Evolutionary conservation across 164 flowering plant genomes (phyloP).

Genomic region (Vitis riparia): DNA sequence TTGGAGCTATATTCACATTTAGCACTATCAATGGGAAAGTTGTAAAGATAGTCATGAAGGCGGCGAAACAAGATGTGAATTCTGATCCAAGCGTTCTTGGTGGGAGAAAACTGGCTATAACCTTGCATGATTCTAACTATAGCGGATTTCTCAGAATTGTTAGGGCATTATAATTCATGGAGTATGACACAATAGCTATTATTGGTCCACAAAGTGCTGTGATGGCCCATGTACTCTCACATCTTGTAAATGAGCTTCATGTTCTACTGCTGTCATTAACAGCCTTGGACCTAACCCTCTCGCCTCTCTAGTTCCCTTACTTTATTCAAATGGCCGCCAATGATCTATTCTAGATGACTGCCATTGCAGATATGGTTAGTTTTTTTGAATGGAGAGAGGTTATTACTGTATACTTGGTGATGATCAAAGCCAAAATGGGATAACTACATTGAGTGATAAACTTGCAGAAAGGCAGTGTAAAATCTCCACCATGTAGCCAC

Average conservation of each 20-base stretch:
- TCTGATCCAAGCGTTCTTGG: slow-evolving; percentile 54
- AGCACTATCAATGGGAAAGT: slow-evolving; percentile 52
- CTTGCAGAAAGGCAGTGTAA: slow-evolving; percentile 45
- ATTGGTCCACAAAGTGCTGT: slow-evolving; percentile 60
- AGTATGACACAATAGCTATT: slow-evolving; percentile 51
- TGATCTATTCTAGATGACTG: slow-evolving; percentile 60
- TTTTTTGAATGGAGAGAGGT: slow-evolving; percentile 55
- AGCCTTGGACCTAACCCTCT: slow-evolving; percentile 58
- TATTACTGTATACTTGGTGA: slow-evolving; percentile 49
- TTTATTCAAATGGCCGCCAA: slow-evolving; percentile 66
- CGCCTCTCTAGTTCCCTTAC: slow-evolving; percentile 64
- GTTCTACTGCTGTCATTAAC: slow-evolving; percentile 65
- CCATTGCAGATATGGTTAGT: slow-evolving; percentile 57
- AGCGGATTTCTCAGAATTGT: slow-evolving; percentile 62
- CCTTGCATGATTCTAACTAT: slow-evolving; percentile 52
- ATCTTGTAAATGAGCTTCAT: slow-evolving; percentile 63
- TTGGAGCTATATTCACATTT: slow-evolving; percentile 66
- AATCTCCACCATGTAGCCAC: slow-evolving; percentile 39
- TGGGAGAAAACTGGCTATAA: slow-evolving; percentile 45
- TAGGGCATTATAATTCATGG: slow-evolving; percentile 63
- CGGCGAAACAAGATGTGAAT: slow-evolving; percentile 69
- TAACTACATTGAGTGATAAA: slow-evolving; percentile 44
- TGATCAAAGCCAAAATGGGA: slow-evolving; percentile 53
- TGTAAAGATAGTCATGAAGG: slow-evolving; percentile 59
- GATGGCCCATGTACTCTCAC: slow-evolving; percentile 66